phyloP scores from a whole-genome alignment of 192 early-diverging fungal genomes.

The Linnemannia exigua region DNA sequence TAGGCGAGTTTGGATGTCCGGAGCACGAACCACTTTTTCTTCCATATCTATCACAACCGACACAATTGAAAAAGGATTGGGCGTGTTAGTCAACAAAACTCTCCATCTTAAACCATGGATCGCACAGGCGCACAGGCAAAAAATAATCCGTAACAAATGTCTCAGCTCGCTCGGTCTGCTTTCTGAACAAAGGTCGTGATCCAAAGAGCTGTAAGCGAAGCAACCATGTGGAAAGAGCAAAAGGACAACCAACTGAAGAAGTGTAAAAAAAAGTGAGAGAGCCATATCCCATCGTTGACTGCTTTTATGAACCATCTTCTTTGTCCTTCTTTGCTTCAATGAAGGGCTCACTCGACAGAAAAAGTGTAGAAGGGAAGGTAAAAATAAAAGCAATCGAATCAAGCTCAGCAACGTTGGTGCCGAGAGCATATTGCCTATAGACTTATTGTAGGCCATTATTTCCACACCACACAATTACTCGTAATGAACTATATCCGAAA shows the following conservation, averaged over 20 bases:
- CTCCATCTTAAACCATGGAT: neutral
- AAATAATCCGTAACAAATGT: neutral
- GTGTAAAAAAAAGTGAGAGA: neutral
- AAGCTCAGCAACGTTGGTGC: slow-evolving; percentile 3
- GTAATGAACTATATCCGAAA: slow-evolving; percentile 10
- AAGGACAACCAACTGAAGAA: neutral
- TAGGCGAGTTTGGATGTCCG: slow-evolving; percentile 83
- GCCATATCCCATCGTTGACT: slow-evolving; percentile 5
- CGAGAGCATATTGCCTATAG: slow-evolving; percentile 11
- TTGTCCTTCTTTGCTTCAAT: neutral
- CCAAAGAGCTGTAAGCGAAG: neutral
- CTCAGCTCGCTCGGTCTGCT: neutral
- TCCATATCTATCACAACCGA: slow-evolving; percentile 75
- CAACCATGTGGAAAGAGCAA: slow-evolving; percentile 5
- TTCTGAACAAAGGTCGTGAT: neutral
- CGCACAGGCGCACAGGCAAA: neutral
- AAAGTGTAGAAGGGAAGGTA: slow-evolving; percentile 10
- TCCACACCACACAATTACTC: neutral
- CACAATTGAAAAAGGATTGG: neutral
- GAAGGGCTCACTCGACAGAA: slow-evolving; percentile 4
- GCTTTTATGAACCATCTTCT: neutral
- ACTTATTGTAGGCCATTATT: slow-evolving; percentile 6
- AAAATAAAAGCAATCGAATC: slow-evolving; percentile 23
- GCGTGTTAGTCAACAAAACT: neutral
- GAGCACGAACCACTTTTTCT: slow-evolving; percentile 90